Conservation (phyloP, 2,329 filamentous ascomycete genomes). For the Fusarium guadeloupense region DNA sequence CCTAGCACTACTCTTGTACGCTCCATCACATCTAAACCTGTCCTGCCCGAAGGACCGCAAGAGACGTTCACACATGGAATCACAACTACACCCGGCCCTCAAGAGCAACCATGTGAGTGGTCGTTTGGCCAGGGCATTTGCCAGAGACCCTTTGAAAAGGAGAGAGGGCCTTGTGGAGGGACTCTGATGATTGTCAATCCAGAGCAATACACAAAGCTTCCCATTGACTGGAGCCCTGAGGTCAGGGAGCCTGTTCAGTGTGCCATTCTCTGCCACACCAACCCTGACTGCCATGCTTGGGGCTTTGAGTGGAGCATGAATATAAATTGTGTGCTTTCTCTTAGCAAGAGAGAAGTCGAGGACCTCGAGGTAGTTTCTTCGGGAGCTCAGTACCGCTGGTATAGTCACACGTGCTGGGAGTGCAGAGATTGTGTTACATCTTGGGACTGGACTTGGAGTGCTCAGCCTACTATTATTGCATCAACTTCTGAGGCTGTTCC, state of each 20-base stretch:
- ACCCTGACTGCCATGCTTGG: not conserved
- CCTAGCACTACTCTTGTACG: not conserved
- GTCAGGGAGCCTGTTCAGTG: not conserved
- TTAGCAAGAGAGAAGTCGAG: not conserved
- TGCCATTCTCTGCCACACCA: not conserved
- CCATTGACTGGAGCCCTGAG: not conserved
- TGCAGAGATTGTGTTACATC: not conserved
- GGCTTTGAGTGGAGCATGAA: conserved; percentile 5
- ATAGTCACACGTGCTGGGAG: not conserved
- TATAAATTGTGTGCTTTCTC: conserved; percentile 1
- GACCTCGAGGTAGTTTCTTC: not conserved
- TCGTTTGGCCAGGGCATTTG: not conserved
- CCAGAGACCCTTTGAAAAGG: not conserved
- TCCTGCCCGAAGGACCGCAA: not conserved
- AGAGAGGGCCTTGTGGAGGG: not conserved
- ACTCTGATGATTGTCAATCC: conserved; percentile 1
- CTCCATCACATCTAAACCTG: not conserved
- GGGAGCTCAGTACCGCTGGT: not conserved
- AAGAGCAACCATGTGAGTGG: not conserved
- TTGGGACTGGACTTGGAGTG: conserved; percentile 2
- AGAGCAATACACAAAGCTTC: not conserved
- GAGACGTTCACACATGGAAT: not conserved
- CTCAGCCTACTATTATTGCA: not conserved
- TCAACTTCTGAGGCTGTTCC: no score
- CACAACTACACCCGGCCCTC: not conserved